Evolutionary conservation across 2,329 filamentous ascomycete species (phyloP), one percentile per base, ranked within the genome.

Genomic region (Colletotrichum sp.): DNA sequence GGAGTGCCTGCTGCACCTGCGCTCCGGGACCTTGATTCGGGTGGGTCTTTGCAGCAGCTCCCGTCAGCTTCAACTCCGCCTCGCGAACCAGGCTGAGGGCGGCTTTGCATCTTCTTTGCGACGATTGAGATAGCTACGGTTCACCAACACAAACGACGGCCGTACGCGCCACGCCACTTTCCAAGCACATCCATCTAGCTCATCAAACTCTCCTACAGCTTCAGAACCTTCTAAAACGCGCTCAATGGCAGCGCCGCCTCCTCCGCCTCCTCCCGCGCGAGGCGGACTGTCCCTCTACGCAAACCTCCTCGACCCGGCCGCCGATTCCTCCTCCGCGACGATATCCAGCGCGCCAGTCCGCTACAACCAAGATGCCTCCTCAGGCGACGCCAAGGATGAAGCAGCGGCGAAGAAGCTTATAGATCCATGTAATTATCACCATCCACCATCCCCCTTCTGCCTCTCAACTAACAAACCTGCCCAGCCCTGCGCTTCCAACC

Each of bases 401-500:
- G 81, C 82, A 13, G 79, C 87, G 80, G 87, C 89, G 76, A 96
- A 93, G 84, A 95, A 94, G 84, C 87, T 85, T 16, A 78, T 87
- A 61, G 88, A 90, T 69, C 83, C 88, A 77, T 82, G 83, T 84
- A 77, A 48, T 2, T 32, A 2, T 12, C 18, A 61, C 21, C 30
- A 61, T 32, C 36, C 10, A 38, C 32, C n/a, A 36, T 43, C 26
- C 58, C 56, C 12, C 52, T 5, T 28, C n/a, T 10, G 16, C 38
- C 18, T 43, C 18, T 36, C 58, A 28, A 32, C 21, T 52, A 18
- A 58, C 52, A 65, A 69, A 65, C 66, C 70, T 43, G 43, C 58
- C 28, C 91, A 83, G 92, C 94, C 81, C 89, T 97, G 77, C 94
- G 94, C 83, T 98, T 98, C 87, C 95, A 97, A 83, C 95, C 95